Conservation (phyloP, 805 yeast genomes). For the Metschnikowia kunwiensis region DNA sequence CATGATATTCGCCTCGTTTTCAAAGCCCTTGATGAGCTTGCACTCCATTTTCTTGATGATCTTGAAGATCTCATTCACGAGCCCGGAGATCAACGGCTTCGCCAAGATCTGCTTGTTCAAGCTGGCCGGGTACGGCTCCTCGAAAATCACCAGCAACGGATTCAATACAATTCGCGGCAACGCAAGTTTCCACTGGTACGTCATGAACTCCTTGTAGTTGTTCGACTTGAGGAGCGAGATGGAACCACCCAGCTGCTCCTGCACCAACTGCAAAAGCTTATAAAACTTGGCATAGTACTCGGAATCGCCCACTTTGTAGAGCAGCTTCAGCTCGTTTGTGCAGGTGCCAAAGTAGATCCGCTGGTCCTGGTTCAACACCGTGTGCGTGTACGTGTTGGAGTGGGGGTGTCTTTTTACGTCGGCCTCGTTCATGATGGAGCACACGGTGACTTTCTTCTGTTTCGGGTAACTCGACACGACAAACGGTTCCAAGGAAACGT, state of each 20-base stretch:
- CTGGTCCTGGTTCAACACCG: constrained; percentile 36
- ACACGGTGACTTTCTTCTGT: constrained; percentile 33
- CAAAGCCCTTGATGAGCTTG: constrained; percentile 65
- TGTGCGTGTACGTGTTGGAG: constrained; percentile 24
- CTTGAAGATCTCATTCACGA: constrained; percentile 68
- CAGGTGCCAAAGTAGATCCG: constrained; percentile 43
- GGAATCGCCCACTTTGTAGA: constrained; percentile 11
- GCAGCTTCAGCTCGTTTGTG: constrained; percentile 16
- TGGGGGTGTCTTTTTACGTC: constrained; percentile 44
- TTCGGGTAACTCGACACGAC: constrained; percentile 43
- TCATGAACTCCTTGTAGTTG: constrained; percentile 55
- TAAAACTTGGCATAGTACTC: constrained; percentile 19
- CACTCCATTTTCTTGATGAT: constrained; percentile 77
- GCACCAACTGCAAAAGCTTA: constrained; percentile 33
- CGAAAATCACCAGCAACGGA: constrained; percentile 72
- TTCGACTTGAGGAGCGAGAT: constrained; percentile 49
- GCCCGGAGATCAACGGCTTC: constrained; percentile 79
- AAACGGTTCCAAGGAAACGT: constrained; percentile 69
- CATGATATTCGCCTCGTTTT: constrained; percentile 59
- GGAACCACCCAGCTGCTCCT: constrained; percentile 33
- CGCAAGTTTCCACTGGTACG: constrained; percentile 84
- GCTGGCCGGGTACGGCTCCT: constrained; percentile 58
- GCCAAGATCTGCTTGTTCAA: constrained; percentile 70
- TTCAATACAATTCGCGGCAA: constrained; percentile 75
- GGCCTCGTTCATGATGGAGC: constrained; percentile 60